Conservation (phyloP, 2,329 filamentous ascomycete species). For the Pseudofabraea citricarpa region DNA sequence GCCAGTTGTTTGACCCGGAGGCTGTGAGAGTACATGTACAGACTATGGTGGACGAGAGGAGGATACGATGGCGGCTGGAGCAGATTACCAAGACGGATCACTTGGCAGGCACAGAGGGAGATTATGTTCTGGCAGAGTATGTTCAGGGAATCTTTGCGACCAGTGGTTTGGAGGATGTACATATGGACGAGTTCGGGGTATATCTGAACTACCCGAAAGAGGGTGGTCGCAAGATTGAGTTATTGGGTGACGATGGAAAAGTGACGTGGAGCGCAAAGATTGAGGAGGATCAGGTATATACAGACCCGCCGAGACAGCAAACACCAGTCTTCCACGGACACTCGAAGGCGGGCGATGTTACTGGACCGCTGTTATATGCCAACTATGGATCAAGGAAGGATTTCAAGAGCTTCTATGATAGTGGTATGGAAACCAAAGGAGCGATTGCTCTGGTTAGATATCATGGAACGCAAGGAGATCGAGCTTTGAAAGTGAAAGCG, state of each 20-base stretch:
- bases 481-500: slow-evolving; percentile 80
- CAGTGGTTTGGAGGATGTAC: slow-evolving; percentile 70
- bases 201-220: slow-evolving; percentile 87
- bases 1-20: slow-evolving; percentile 77
- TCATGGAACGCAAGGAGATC: slow-evolving; percentile 67
- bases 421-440: slow-evolving; percentile 68
- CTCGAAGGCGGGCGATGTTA: slow-evolving; percentile 81
- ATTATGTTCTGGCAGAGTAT: slow-evolving; percentile 80
- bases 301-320: slow-evolving; percentile 58
- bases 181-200: slow-evolving; percentile 75
- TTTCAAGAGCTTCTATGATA: slow-evolving; percentile 67
- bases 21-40: slow-evolving; percentile 73
- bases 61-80: slow-evolving; percentile 67
- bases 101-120: slow-evolving; percentile 90
- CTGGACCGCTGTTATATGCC: slow-evolving; percentile 81
- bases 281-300: slow-evolving; percentile 72
- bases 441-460: slow-evolving; percentile 82
- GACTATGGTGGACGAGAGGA: slow-evolving; percentile 62
- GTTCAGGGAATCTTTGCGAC: slow-evolving; percentile 71
- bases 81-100: slow-evolving; percentile 84
- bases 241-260: slow-evolving; percentile 64
- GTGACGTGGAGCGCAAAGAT: slow-evolving; percentile 73
- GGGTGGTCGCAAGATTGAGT: slow-evolving; percentile 74
- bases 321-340: slow-evolving; percentile 83
- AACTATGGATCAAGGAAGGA: slow-evolving; percentile 88